Evolutionary conservation across 2,329 filamentous ascomycete genomes (phyloP), one percentile per base, ranked within the genome.

Genomic region (Pleurostoma richardsiae): DNA sequence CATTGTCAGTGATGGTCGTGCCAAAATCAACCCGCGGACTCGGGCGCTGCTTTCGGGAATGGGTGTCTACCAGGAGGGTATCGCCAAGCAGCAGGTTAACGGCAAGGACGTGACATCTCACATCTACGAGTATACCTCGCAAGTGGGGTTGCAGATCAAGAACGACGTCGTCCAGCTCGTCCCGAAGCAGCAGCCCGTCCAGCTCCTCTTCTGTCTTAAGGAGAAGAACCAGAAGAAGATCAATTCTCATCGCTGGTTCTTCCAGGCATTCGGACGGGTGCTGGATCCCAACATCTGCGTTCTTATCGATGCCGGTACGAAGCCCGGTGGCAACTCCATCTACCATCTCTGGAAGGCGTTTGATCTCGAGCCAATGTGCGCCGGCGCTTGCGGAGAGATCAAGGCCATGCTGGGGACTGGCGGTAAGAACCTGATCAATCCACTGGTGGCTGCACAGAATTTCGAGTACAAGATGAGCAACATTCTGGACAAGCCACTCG

Each of bases 391-490:
- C 67, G 94, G 94, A 69, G 94, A 99, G 67, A 99, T 99, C 74
- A 97, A 99, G 69, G 92, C 92, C 54, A 96, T 97, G 91, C 76
- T 97, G 71, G 86, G 85, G 29, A 82, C 82, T 4, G 83, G 79
- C 48, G 91, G 92, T 53, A 92, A 88, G 67, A 90, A 95, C 59
- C 79, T 99, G 33, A 65, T 96, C 55, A 99, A 97, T 60, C 94
- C 94, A 1, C 79, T 99, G 4, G 88, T 99, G 27, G 94, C 94
- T 3, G 91, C 91, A 1, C 94, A 99, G 61, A 99, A 99, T 63
- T 99, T 99, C 59, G 94, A 99, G 72, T 99, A 99, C 79, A 99
- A 99, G 78, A 96, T 99, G 87, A 96, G 90, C 66, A 99, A 99
- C 62, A 99, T 99, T 62, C 79, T 99, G 40, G 94, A 99, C 67